Evolutionary conservation across 768 basidiomycete genomes (phyloP), one percentile per base, ranked within the genome.

Genomic region (Tubosaeta sp.): DNA sequence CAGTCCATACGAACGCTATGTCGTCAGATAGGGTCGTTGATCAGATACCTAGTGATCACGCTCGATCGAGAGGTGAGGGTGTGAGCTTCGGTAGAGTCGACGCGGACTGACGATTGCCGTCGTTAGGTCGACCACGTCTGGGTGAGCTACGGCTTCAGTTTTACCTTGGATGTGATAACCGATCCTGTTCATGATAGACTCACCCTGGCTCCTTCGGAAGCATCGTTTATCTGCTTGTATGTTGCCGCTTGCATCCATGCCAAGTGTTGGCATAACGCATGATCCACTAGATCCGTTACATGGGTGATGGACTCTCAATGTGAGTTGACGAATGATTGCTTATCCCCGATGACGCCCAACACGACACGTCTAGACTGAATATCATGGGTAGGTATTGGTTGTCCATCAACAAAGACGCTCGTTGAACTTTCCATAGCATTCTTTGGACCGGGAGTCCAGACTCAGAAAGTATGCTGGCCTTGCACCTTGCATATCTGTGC

Each of bases 241-340:
- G 58, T 63, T 13, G 34, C 17, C 3, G 12, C n/a, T 46, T 17
- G n/a, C 8, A n/a, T 27, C 10, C 25, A 10, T 39, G 16, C 32
- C 37, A 6, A 34, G 33, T 16, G 26, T 27, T 46, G 45, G 32
- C 14, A 16, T 32, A 11, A 44, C 22, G 3, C 9, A 14, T 39
- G 31, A 46, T 38, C 32, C 32, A 2, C n/a, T 26, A 65, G 62
- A 63, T 64, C n/a, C 63, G 63, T 8, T 64, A 62, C 14, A 47
- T 65, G 1, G 63, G 62, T n/a, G 50, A 65, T 32, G 50, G 32
- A 3, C 22, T 65, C 26, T 50, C 46, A 19, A 57, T 60, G 63
- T 64, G 27, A 55, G 63, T 46, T 14, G 17, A 19, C 27, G 8
- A 22, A 12, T 6, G 5, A 26, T 33, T 22, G 22, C 2, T 5